Base-by-base conservation (phyloP, 257 asterid species). In the Capsicum chinense region DNA sequence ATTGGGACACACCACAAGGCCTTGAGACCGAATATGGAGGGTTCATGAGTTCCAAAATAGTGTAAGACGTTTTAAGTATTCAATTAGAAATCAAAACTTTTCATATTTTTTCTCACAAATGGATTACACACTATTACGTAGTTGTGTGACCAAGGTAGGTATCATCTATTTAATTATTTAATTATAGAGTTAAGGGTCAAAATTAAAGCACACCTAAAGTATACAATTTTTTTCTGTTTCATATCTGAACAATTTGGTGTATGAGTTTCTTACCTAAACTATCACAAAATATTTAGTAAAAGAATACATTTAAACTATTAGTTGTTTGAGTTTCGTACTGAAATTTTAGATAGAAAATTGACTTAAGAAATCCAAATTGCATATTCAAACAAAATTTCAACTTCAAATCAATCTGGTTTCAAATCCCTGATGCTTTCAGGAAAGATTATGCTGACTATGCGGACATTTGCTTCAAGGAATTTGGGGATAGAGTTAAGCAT, bases 401-500 rank as follows among this genome's bases (percentile, higher is more conserved):
- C 33, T 26, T 26, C 33, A 26, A 26, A 26, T 26, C 33, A 26
- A 26, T 26, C 26, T 26, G 26, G 26, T 26, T 26, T 26, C 26
- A 26, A 26, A 26, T 26, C 26, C 33, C 33, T 26, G 16, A 47
- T 71, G 58, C n/a, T 7, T 74, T 14, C 82, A 88, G 87, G 80
- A 48, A 62, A 1, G 85, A 88, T 67, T 88, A 50, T 26, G n/a
- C 56, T 48, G 86, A 82, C 17, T 88, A 80, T 15, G 88, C 66
- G 26, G 87, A 78, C 42, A 58, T 88, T 1, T 88, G 90, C 79
- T 88, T 88, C 56, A 67, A 84, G 56, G 88, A 86, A 82, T 88
- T 86, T 54, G 90, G 90, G 6, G 89, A 88, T 63, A 59, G 87
- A 56, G 90, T 86, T 10, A 88, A 88, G 58, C 58, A 84, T 9